phyloP scores from a whole-genome alignment of 371 early-diverging fungal species.

The Zychaea mexicana region DNA sequence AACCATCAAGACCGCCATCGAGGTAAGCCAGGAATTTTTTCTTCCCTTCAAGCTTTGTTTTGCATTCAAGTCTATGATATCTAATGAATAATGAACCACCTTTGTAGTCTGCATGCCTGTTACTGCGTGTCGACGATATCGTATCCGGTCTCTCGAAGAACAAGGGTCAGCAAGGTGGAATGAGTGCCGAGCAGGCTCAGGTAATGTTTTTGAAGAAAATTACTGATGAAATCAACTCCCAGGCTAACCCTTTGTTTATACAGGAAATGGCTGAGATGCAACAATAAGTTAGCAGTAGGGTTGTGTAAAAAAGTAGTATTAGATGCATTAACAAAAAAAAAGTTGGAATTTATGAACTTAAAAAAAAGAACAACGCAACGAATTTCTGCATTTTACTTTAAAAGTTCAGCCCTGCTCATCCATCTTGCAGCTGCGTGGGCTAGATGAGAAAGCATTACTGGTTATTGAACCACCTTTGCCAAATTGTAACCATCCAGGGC shows the following conservation, averaged over 20 bases:
- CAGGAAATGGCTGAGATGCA: conserved; percentile 19
- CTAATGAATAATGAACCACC: neutral
- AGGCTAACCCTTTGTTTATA: neutral
- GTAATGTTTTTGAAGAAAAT: neutral
- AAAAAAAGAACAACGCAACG: no score
- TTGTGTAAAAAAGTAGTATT: conserved; percentile 1
- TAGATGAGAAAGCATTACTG: neutral
- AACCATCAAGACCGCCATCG: conserved; percentile 99
- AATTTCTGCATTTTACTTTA: no score
- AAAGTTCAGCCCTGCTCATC: no score
- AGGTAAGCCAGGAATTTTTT: conserved; percentile 49
- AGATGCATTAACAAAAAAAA: conserved; percentile 10
- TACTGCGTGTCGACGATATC: conserved; percentile 97
- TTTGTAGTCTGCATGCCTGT: conserved; percentile 80
- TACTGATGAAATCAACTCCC: neutral
- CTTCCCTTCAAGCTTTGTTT: conserved; percentile 7
- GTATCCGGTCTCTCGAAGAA: conserved; percentile 88
- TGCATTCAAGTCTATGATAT: no score
- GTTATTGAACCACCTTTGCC: neutral
- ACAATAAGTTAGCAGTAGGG: neutral
- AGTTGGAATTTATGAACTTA: conserved; percentile 1
- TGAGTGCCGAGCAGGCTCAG: conserved; percentile 16
- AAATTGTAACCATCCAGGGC: conserved; percentile 1
- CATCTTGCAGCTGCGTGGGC: neutral
- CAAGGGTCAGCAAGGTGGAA: conserved; percentile 35